Evolutionary conservation across 2,329 filamentous ascomycete species (phyloP).

Genomic region (Diplodia scrobiculata): DNA sequence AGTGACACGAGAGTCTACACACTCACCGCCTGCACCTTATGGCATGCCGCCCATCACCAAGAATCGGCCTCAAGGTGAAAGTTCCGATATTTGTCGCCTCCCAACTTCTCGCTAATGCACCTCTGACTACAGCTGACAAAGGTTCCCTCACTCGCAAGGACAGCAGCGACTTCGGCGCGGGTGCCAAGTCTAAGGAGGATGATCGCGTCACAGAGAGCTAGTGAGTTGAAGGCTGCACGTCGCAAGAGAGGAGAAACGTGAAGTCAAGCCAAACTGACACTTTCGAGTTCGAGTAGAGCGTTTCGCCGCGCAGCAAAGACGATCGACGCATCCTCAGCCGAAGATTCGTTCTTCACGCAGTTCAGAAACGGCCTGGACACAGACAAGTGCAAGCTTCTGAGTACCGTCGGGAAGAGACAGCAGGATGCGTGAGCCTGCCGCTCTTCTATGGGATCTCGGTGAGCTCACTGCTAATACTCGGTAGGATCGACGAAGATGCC

Average conservation of each 20-base stretch:
- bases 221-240: conserved; percentile 28
- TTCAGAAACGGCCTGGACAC: not conserved
- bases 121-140: not conserved
- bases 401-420: conserved; percentile 3
- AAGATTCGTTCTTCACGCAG: conserved; percentile 9
- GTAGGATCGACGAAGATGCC: conserved; percentile 1
- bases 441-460: not conserved
- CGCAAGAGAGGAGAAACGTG: not conserved
- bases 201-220: conserved; percentile 35
- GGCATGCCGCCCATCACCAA: not conserved
- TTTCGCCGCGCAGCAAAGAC: conserved; percentile 31
- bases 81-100: not conserved
- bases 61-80: conserved; percentile 5
- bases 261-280: not conserved
- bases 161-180: conserved; percentile 23
- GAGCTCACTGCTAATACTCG: not conserved
- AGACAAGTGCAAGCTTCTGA: conserved; percentile 2
- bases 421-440: conserved; percentile 7
- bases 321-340: not conserved
- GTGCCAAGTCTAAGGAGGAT: conserved; percentile 24
- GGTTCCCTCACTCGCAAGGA: not conserved
- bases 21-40: not conserved
- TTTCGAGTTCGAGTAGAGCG: conserved; percentile 31
- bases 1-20: not conserved
- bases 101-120: not conserved